Base-by-base conservation (phyloP, 352 stramenopile species). In the Phytopythium montanum region DNA sequence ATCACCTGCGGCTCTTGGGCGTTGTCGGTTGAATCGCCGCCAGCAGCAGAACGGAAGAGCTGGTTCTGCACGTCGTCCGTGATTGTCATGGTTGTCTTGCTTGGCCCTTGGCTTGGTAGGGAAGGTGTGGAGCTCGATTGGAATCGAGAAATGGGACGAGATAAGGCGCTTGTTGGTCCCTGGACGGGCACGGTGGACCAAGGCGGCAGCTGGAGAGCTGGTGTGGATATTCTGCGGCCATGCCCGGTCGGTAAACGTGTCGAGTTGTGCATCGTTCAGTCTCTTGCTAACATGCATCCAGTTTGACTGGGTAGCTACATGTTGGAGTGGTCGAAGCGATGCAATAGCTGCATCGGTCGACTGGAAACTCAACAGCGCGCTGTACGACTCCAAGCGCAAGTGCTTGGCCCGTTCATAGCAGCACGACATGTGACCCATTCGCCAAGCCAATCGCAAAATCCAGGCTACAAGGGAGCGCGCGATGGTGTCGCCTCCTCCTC, bases 11-110 rank as follows among this genome's bases (percentile, higher is more conserved):
- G 52, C 8, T 58, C 52, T 23, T 19, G 10, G 51, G 18, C 51
- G 10, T 16, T 21, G 23, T 18, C 36, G 5, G 34, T 19, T 3
- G 50, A 13, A 5, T 56, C 50, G 31, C 10, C 29, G 23, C 26
- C n/a, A 5, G 19, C 51, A 44, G 19, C 51, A 44, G 48, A 12
- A 16, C 67, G 54, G 60, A 75, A 75, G 5, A 75, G 60, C 33
- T 72, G 64, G n/a, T 38, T 69, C 42, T 64, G 64, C 18, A 75
- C 67, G 53, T 71, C 64, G 38, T 75, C 60, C 26, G 64, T 69
- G 29, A 75, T 72, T 25, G 67, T 62, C 67, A 75, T 75, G 41
- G 26, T 38, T n/a, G 31, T 16, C 19, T 31, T 14, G 31, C 6
- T n/a, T 8, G n/a, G 25, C 25, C 29, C 16, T 52, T 2, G 23